Percentiles rank a stretch among this genome's conserved stretches.
Conservation (phyloP, 2,329 filamentous ascomycete species). For the Domatiomyces globalis region DNA sequence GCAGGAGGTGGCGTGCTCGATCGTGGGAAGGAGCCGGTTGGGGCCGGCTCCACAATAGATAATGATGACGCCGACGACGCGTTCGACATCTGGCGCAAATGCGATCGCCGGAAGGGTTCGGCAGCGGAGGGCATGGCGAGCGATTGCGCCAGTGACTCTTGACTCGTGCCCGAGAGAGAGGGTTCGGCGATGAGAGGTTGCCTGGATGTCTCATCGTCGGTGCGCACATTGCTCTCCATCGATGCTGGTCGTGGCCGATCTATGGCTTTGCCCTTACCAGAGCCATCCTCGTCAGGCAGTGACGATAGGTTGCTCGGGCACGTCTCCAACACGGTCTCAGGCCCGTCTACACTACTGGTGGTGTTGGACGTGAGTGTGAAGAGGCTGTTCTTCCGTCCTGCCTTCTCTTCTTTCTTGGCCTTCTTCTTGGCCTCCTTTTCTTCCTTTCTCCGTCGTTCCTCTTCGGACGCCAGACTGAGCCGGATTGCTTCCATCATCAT, state of each 20-base stretch:
- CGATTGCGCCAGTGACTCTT: constrained; percentile 16
- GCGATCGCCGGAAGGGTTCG: constrained; percentile 49
- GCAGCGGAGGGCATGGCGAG: constrained; percentile 25
- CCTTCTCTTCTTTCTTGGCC: constrained; percentile 61
- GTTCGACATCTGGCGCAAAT: constrained; percentile 71
- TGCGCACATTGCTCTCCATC: constrained; percentile 4
- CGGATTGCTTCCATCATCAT: constrained; percentile 98
- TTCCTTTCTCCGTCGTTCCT: constrained; percentile 74
- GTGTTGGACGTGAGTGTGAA: constrained; percentile 39
- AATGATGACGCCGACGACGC: constrained; percentile 75
- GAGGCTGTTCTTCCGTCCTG: constrained; percentile 48
- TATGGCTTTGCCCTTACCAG: constrained; percentile 55
- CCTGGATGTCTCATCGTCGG: constrained; percentile 14
- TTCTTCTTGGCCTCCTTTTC: constrained; percentile 71
- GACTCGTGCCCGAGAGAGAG: constrained; percentile 15
- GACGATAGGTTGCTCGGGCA: constrained; percentile 26
- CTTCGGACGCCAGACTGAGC: constrained; percentile 77
- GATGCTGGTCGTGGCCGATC: constrained; percentile 34
- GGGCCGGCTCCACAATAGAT: constrained; percentile 54
- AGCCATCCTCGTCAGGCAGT: constrained; percentile 25
- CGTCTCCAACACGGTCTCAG: constrained; percentile 25
- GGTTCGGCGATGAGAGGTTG: constrained; percentile 8
- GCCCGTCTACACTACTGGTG: constrained; percentile 47
- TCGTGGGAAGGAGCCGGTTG: constrained; percentile 39
- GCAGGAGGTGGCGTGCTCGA: constrained; percentile 32